Evolutionary conservation across 768 basidiomycete genomes (phyloP), one percentile per base, ranked within the genome.

Genomic region (Mrakia gelida): DNA sequence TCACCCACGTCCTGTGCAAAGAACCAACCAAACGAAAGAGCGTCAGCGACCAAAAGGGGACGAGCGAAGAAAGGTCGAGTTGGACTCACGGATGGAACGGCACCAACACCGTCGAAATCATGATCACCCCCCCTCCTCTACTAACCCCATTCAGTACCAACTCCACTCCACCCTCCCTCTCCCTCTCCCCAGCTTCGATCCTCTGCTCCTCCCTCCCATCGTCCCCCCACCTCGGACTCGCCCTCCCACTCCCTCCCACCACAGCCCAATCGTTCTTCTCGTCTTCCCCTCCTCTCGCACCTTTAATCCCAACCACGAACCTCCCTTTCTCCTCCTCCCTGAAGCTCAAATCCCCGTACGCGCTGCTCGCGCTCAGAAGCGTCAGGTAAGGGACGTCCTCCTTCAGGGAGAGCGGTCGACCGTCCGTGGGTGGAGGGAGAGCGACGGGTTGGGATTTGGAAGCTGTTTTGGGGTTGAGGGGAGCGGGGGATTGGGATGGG

Each of bases 341-440:
- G 86, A 99, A 93, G 41, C 93, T 89, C 62, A 99, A 85, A 81
- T 94, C 92, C 0, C 95, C 95, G 82, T 92, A 95, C 0, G 87
- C 86, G 3, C 90, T 90, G 41, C 82, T 82, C 0, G 86, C 52
- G 26, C 81, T 80, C 1, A 90, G 88, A 18, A 97, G 86, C 0
- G 95, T 97, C 34, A 87, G 85, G 84, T 94, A 95, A 11, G 90
- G 88, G 26, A 89, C 89, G 26, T 89, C 88, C 80, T 93, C 90
- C 76, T 89, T 89, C 72, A 98, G 85, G 4, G 87, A 82, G 21
- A 98, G 82, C 0, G 95, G 96, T 13, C 87, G 88, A 80, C 91
- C 92, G 82, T 90, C 91, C 82, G 89, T 83, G 79, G 75, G 82
- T 77, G 80, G 80, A 77, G 75, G 80, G 80, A 73, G 82, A 79